A percentile compares a stretch with the other conserved stretches of the same genome.
phyloP scores from a whole-genome alignment of 345 rosid genomes.

The Euphorbia tirucalli region DNA sequence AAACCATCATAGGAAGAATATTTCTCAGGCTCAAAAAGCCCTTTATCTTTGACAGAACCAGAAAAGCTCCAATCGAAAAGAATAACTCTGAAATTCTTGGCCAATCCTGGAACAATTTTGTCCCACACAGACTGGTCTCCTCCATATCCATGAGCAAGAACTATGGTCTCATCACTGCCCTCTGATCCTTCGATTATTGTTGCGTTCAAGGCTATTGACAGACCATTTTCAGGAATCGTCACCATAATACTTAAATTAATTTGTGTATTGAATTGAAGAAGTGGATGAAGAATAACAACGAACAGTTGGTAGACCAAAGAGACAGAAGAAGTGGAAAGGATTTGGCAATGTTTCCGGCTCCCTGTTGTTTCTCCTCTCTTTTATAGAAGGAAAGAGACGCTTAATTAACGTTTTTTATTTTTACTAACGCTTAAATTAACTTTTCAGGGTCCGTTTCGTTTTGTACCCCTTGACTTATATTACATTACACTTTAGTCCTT shows the following conservation, averaged over 20 bases:
- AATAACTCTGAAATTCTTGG: slow-evolving; percentile 44
- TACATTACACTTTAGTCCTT: no score
- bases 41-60: slow-evolving; percentile 54
- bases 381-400: slow-evolving; percentile 9
- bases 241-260: slow-evolving; percentile 31
- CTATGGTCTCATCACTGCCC: not conserved
- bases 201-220: slow-evolving; percentile 60
- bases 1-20: slow-evolving; percentile 55
- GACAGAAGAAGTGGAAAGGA: not conserved
- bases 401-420: not conserved
- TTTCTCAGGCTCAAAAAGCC: slow-evolving; percentile 52
- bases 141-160: slow-evolving; percentile 70
- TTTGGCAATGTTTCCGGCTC: not conserved
- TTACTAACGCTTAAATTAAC: no score
- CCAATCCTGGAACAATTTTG: slow-evolving; percentile 38
- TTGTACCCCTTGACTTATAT: no score
- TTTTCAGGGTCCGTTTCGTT: not conserved
- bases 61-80: slow-evolving; percentile 80
- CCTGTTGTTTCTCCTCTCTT: not conserved
- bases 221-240: slow-evolving; percentile 34
- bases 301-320: not conserved
- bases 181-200: slow-evolving; percentile 47
- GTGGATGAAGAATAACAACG: not conserved
- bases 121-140: slow-evolving; percentile 54
- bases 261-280: no score